phyloP scores from a whole-genome alignment of 805 yeast species.

The Cyberlindnera euphorbiae region DNA sequence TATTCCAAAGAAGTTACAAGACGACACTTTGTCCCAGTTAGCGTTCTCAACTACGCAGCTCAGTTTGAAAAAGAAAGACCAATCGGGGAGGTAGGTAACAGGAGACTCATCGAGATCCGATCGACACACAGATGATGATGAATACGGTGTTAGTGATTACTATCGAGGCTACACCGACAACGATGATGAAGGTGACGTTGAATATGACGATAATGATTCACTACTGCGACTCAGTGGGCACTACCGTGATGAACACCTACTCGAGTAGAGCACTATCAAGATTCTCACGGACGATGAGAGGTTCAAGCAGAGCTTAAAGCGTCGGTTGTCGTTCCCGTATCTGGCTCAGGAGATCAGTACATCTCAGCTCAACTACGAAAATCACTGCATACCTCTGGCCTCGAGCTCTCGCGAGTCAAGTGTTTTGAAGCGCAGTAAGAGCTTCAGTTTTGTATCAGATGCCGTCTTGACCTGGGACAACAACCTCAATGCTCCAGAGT shows the following conservation, averaged over 20 bases:
- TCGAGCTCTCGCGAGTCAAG: conserved; percentile 1
- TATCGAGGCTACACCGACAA: no score
- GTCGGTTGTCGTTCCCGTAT: conserved; percentile 39
- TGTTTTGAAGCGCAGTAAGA: conserved; percentile 29
- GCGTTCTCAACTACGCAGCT: conserved; percentile 1
- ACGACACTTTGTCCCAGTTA: conserved; percentile 11
- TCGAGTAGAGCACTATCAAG: not conserved
- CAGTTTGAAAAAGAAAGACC: conserved; percentile 3
- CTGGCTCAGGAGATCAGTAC: conserved; percentile 30
- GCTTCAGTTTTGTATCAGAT: conserved; percentile 32
- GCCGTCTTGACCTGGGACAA: conserved; percentile 10
- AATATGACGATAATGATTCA: not conserved
- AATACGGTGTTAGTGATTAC: no score
- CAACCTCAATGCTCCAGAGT: conserved; percentile 9
- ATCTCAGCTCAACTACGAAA: conserved; percentile 23
- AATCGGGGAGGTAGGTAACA: conserved; percentile 1
- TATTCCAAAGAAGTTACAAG: conserved; percentile 23
- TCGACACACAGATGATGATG: no score
- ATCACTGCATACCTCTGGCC: conserved; percentile 16
- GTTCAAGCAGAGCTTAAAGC: conserved; percentile 7
- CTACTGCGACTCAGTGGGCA: not conserved
- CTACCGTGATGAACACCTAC: not conserved
- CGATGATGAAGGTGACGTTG: not conserved
- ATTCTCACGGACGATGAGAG: conserved; percentile 12
- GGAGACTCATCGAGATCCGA: not conserved